A percentile compares a stretch with the other conserved stretches of the same genome.
phyloP scores from a whole-genome alignment of 176 grass and related monocot species.

The Cenchrus americanus region DNA sequence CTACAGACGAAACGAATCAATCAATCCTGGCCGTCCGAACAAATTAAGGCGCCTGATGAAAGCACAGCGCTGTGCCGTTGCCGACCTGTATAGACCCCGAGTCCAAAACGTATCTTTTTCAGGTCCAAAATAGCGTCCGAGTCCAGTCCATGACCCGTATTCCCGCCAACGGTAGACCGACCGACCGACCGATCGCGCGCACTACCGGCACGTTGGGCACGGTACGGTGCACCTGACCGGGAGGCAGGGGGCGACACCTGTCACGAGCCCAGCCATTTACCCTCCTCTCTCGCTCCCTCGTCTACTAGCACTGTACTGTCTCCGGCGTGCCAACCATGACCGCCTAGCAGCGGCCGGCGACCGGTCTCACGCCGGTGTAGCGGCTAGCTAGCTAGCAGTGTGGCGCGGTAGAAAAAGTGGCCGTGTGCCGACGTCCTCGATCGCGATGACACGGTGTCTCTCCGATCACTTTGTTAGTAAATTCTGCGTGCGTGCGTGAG shows the following conservation, averaged over 20 bases:
- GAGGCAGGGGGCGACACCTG: background rate
- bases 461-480: background rate
- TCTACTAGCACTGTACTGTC: too few species aligned
- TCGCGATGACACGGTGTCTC: background rate
- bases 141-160: background rate
- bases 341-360: too few species aligned
- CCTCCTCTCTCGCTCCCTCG: too few species aligned
- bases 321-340: too few species aligned
- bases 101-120: background rate
- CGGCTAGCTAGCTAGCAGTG: background rate
- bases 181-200: background rate
- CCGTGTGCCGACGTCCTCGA: slow-evolving; percentile 12
- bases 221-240: slow-evolving; percentile 20
- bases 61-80: background rate
- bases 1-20: too few species aligned
- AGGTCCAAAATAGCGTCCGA: slow-evolving; percentile 25
- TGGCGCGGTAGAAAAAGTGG: background rate
- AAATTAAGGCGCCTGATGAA: background rate
- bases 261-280: background rate
- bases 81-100: background rate
- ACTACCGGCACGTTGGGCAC: background rate
- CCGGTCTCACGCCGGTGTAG: background rate
- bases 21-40: background rate
- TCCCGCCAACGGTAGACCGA: background rate
- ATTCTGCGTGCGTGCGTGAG: background rate